Percentiles rank a stretch among this genome's conserved stretches.
Conservation (phyloP, 805 yeast genomes). For the Yamadazyma kitorensis region DNA sequence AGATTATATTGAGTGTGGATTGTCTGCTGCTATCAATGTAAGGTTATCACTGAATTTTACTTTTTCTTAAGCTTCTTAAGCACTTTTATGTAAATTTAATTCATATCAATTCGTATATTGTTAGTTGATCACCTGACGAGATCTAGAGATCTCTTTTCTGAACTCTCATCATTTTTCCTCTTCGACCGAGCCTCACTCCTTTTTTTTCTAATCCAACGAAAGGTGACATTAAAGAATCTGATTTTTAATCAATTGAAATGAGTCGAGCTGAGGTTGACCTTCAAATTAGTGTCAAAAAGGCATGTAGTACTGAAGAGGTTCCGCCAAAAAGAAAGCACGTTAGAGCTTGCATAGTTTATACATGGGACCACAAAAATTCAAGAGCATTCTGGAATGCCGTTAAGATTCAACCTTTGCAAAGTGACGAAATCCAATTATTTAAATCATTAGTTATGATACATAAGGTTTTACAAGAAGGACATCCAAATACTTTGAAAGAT, state of each 20-base stretch:
- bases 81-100: too few species aligned
- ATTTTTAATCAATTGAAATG: slow-evolving; percentile 20
- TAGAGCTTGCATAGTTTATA: slow-evolving; percentile 89
- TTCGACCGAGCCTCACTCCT: neutral
- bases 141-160: too few species aligned
- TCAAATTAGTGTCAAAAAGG: slow-evolving; percentile 67
- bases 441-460: slow-evolving; percentile 84
- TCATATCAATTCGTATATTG: too few species aligned
- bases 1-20: too few species aligned
- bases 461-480: slow-evolving; percentile 98
- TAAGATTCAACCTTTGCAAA: slow-evolving; percentile 74
- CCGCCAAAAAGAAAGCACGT: slow-evolving; percentile 97
- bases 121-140: too few species aligned
- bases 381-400: slow-evolving; percentile 82
- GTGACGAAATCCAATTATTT: slow-evolving; percentile 80
- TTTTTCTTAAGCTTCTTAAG: too few species aligned
- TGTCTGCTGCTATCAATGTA: too few species aligned
- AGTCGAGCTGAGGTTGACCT: slow-evolving; percentile 47
- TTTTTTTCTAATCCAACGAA: neutral
- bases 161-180: too few species aligned
- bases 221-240: neutral
- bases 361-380: slow-evolving; percentile 92
- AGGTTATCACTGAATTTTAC: too few species aligned
- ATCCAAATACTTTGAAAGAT: slow-evolving; percentile 75
- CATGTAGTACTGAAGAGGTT: slow-evolving; percentile 79